Conservation (phyloP, 306 rosid genomes). For the Abrus pulchellus region DNA sequence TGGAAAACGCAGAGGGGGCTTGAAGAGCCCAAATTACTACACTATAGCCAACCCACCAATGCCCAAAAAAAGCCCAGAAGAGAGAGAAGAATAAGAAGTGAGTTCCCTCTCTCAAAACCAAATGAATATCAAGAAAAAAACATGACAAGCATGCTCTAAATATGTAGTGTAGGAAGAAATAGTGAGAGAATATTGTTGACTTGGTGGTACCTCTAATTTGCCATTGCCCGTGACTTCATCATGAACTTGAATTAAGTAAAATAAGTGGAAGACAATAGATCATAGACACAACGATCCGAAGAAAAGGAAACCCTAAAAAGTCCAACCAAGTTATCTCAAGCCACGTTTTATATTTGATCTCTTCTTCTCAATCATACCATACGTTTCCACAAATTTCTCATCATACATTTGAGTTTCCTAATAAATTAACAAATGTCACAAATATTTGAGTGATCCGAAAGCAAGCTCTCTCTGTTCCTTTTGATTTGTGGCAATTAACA, state of each 20-base stretch:
- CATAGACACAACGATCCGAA: slow-evolving; percentile 25
- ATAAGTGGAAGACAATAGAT: slow-evolving; percentile 50
- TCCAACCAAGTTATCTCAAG: slow-evolving; percentile 43
- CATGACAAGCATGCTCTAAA: neutral
- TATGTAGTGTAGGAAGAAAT: neutral
- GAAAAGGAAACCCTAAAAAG: slow-evolving; percentile 37
- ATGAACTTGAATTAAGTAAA: slow-evolving; percentile 38
- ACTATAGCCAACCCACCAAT: slow-evolving; percentile 42
- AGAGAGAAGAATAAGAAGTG: slow-evolving; percentile 13
- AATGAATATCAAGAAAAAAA: neutral
- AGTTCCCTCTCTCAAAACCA: neutral
- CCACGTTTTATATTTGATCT: slow-evolving; percentile 43
- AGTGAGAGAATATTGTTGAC: neutral
- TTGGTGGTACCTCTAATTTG: neutral
- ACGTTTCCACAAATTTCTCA: slow-evolving; percentile 32
- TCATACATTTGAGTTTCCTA: neutral
- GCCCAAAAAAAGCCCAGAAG: slow-evolving; percentile 27
- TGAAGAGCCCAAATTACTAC: neutral
- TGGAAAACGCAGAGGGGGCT: neutral
- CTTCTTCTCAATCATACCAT: slow-evolving; percentile 9
- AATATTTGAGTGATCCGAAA: neutral
- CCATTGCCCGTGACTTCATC: neutral
- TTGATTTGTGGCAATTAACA: neutral
- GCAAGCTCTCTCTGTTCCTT: neutral
- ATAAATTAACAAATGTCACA: neutral